Evolutionary conservation across 768 basidiomycete species (phyloP).

Genomic region (Serendipita sp.): DNA sequence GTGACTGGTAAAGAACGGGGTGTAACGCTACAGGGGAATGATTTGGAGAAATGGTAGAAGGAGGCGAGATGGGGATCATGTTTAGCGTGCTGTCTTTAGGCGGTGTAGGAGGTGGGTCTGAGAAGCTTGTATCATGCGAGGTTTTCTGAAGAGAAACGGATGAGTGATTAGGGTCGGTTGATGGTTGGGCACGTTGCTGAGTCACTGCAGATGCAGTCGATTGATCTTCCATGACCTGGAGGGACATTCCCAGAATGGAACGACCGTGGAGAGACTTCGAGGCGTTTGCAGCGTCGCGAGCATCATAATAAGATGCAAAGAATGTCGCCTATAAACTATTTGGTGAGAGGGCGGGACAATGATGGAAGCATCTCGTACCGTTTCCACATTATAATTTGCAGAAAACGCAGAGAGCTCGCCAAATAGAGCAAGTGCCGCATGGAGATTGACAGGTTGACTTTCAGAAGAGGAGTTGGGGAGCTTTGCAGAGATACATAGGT

Average conservation of each 20-base stretch:
- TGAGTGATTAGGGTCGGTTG: no score
- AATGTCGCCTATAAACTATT: conserved; percentile 23
- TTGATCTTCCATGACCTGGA: conserved; percentile 20
- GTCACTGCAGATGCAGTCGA: no score
- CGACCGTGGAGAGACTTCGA: conserved; percentile 32
- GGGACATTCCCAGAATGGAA: conserved; percentile 33
- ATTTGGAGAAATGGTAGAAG: conserved; percentile 16
- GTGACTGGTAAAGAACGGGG: conserved; percentile 17
- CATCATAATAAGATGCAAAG: conserved; percentile 51
- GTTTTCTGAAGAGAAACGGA: no score
- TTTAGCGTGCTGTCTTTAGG: no score
- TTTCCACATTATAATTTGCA: neutral
- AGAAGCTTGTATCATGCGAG: no score
- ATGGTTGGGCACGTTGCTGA: no score
- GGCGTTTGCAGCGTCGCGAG: conserved; percentile 38
- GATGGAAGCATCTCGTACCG: neutral
- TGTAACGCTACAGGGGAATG: conserved; percentile 16
- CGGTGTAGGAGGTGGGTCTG: no score
- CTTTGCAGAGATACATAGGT: conserved; percentile 33
- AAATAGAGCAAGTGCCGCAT: conserved; percentile 17
- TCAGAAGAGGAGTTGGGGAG: conserved; percentile 7
- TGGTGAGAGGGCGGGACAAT: neutral
- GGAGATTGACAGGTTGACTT: conserved; percentile 14
- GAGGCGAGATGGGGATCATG: conserved; percentile 15
- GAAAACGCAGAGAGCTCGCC: conserved; percentile 16